Conservation (phyloP, 2,329 filamentous ascomycete genomes). For the Elsinoe australis region DNA sequence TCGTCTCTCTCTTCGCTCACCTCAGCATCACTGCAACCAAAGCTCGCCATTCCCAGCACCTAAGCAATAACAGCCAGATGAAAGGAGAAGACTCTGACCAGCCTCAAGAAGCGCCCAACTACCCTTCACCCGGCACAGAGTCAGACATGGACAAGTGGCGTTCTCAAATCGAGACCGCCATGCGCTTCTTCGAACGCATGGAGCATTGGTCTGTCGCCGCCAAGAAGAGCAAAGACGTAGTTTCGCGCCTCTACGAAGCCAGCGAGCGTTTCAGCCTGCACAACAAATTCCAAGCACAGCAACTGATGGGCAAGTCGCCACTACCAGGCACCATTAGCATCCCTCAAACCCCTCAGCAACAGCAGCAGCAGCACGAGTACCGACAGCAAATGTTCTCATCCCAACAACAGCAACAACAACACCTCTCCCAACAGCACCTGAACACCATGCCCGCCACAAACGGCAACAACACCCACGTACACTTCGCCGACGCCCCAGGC, state of each 20-base stretch:
- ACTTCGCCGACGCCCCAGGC: slow-evolving; percentile 1
- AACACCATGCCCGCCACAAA: background rate
- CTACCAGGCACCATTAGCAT: background rate
- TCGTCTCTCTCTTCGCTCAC: slow-evolving; percentile 58
- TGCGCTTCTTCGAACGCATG: slow-evolving; percentile 38
- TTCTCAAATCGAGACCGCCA: slow-evolving; percentile 35
- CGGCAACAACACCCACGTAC: background rate
- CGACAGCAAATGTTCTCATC: too few relatives aligned
- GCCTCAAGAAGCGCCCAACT: background rate
- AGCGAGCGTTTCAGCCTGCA: slow-evolving; percentile 26
- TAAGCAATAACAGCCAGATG: slow-evolving; percentile 24
- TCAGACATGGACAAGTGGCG: slow-evolving; percentile 36
- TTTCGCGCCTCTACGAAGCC: slow-evolving; percentile 37
- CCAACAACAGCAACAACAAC: slow-evolving; percentile 21
- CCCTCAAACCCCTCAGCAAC: background rate
- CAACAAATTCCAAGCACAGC: slow-evolving; percentile 17
- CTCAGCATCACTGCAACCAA: slow-evolving; percentile 20
- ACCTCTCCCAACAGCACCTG: slow-evolving; percentile 21
- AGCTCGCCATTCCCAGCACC: slow-evolving; percentile 24
- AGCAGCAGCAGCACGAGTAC: too few relatives aligned
- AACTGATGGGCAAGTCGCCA: slow-evolving; percentile 2
- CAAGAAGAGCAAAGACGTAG: slow-evolving; percentile 37
- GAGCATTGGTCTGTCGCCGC: slow-evolving; percentile 40
- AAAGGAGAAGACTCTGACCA: background rate
- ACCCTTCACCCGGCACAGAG: slow-evolving; percentile 20